Evolutionary conservation across 148 eudicot species (phyloP).

Genomic region (Spergularia bocconei): DNA sequence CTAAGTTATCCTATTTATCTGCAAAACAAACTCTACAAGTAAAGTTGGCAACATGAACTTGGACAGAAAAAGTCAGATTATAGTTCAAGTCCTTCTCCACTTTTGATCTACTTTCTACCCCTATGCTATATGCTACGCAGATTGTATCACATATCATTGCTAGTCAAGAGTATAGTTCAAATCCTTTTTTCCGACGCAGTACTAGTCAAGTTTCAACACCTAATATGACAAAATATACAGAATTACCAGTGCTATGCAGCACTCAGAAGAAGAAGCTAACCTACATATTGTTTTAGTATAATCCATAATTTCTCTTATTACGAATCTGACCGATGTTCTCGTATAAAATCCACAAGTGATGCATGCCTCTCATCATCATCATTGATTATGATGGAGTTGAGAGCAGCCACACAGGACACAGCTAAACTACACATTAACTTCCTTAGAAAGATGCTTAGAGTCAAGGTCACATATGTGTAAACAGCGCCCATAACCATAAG

Average conservation of each 20-base stretch:
- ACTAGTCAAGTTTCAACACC: background rate
- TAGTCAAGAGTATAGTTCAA: conserved; percentile 2
- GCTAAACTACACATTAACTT: background rate
- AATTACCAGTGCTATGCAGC: background rate
- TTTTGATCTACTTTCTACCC: background rate
- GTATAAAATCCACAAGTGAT: conserved; percentile 4
- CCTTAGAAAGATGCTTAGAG: conserved; percentile 4
- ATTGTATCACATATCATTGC: background rate
- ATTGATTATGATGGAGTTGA: conserved; percentile 5
- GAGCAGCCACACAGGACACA: background rate
- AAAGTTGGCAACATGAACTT: no score
- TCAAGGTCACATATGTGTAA: background rate
- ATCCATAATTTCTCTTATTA: background rate
- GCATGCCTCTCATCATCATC: background rate
- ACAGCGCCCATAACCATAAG: conserved; percentile 1
- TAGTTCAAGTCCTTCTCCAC: background rate
- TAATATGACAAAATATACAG: background rate
- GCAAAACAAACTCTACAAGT: background rate
- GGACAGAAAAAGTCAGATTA: background rate
- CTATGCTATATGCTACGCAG: background rate
- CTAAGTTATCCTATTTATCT: background rate
- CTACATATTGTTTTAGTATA: background rate
- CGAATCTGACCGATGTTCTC: background rate
- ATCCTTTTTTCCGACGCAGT: background rate
- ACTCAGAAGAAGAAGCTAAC: background rate